Evolutionary conservation across 257 asterid genomes (phyloP).

Genomic region (Plantago ovata): DNA sequence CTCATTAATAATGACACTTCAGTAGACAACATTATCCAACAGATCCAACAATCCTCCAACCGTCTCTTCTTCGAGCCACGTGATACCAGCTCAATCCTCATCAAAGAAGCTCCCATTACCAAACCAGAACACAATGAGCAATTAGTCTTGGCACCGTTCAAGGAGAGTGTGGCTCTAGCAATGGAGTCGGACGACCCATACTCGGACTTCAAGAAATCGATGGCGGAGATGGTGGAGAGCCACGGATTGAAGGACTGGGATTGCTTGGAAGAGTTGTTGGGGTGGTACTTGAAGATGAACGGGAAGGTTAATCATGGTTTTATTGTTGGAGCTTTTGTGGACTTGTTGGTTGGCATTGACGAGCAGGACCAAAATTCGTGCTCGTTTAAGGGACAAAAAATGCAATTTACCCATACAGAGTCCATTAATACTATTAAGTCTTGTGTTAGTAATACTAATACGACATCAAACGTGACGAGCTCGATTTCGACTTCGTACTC

Average conservation of each 20-base stretch:
- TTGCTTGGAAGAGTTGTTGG: conserved; percentile 63
- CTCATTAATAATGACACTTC: conserved; percentile 21
- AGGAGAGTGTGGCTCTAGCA: conserved; percentile 64
- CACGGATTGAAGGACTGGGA: conserved; percentile 81
- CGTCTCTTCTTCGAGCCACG: conserved; percentile 78
- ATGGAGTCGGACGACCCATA: conserved; percentile 82
- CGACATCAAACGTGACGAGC: background rate
- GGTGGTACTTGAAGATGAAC: conserved; percentile 82
- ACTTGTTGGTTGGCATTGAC: conserved; percentile 46
- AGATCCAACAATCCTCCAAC: conserved; percentile 50
- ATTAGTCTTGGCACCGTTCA: conserved; percentile 34
- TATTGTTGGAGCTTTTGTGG: conserved; percentile 75
- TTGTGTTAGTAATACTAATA: conserved; percentile 8
- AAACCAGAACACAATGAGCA: background rate
- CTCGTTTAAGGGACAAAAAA: too few relatives aligned
- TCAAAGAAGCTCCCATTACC: background rate
- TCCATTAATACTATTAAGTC: too few relatives aligned
- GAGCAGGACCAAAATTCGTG: too few relatives aligned
- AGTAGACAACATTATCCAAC: conserved; percentile 49
- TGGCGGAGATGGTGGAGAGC: conserved; percentile 85
- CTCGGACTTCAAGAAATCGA: conserved; percentile 77
- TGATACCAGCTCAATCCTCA: conserved; percentile 45
- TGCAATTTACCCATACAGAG: too few relatives aligned
- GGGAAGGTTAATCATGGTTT: conserved; percentile 58
- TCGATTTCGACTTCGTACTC: conserved; percentile 37